Base-by-base conservation (phyloP, 129 eudicot species). In the Flaveria sonorensis region DNA sequence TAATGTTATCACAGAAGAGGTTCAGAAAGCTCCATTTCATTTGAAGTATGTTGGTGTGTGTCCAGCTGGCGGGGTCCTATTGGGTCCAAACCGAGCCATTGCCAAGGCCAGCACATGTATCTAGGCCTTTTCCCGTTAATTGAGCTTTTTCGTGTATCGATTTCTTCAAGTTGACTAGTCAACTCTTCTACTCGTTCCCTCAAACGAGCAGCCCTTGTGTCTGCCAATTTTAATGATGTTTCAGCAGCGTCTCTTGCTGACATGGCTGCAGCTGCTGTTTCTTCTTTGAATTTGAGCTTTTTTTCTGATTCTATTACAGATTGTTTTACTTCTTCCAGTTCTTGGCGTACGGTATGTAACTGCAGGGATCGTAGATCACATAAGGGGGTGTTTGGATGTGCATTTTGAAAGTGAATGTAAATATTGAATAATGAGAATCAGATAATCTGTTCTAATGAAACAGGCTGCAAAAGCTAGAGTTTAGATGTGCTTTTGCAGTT, bases 211-310 rank as follows among this genome's bases (percentile, higher is more conserved):
- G 97, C 89, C 52, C 99, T 80, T 43, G 81, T 66, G 80, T 94
- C 99, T 18, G 97, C 97, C 81, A 94, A 80, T 80, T 83, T 89
- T 73, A 94, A 83, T 7, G 99, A 91, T 42, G 88, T 75, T 83
- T 89, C 97, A 69, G 99, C 99, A 30, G 96, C 92, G n/a, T 94
- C 96, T 83, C 97, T 83, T 57, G 97, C 99, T 39, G 99, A 92
- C 96, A 94, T 94, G 82, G 99, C 99, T 51, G 99, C 99, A 36
- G 77, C 77, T 8, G 99, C 97, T 61, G 89, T 94, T 86, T 94
- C 99, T 77, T 94, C 96, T 83, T 94, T 94, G 75, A 91, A 91
- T 72, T 85, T 94, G 26, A 94, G 92, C 80, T 94, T 94, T 63
- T 88, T 91, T 73, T 88, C 97, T 6, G 87, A 83, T 75, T 94